Evolutionary conservation across 768 basidiomycete genomes (phyloP).

Genomic region (Naganishia vaughanmartiniae): DNA sequence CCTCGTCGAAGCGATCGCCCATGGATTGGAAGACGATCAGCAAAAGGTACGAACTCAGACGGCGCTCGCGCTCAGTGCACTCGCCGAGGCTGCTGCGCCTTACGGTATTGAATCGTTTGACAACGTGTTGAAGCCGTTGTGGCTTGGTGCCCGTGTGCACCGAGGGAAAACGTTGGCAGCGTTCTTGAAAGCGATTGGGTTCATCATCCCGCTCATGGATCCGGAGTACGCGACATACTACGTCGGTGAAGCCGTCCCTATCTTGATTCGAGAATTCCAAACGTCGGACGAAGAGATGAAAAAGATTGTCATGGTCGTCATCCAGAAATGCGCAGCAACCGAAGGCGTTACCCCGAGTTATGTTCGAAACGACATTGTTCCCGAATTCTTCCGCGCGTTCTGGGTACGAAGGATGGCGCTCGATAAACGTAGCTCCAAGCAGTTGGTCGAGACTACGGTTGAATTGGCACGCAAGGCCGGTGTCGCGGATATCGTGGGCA

Average conservation of each 20-base stretch:
- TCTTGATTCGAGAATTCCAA: conserved; percentile 82
- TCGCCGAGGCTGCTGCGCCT: conserved; percentile 94
- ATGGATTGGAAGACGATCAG: conserved; percentile 88
- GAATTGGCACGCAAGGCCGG: conserved; percentile 97
- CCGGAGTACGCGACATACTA: conserved; percentile 99
- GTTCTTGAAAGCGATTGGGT: conserved; percentile 95
- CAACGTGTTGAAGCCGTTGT: conserved; percentile 88
- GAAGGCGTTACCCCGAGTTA: conserved; percentile 95
- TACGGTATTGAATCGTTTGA: conserved; percentile 99
- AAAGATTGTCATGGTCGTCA: conserved; percentile 98
- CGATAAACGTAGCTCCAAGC: conserved; percentile 90
- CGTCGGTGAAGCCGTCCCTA: conserved; percentile 72
- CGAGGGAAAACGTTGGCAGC: conserved; percentile 93
- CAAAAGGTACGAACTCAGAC: conserved; percentile 97
- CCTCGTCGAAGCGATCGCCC: conserved; percentile 91
- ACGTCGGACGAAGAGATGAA: conserved; percentile 99
- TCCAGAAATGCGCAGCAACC: conserved; percentile 97
- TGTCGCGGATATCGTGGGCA: conserved; percentile 90
- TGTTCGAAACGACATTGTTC: conserved; percentile 95
- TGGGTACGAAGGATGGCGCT: conserved; percentile 94
- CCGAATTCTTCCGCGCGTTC: conserved; percentile 99
- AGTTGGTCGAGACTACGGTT: conserved; percentile 97
- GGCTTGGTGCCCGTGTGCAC: conserved; percentile 90
- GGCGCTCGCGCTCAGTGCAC: conserved; percentile 81
- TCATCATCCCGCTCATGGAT: conserved; percentile 99